Base-by-base conservation (phyloP, 148 eudicot genomes). In the Diospyros kaki region DNA sequence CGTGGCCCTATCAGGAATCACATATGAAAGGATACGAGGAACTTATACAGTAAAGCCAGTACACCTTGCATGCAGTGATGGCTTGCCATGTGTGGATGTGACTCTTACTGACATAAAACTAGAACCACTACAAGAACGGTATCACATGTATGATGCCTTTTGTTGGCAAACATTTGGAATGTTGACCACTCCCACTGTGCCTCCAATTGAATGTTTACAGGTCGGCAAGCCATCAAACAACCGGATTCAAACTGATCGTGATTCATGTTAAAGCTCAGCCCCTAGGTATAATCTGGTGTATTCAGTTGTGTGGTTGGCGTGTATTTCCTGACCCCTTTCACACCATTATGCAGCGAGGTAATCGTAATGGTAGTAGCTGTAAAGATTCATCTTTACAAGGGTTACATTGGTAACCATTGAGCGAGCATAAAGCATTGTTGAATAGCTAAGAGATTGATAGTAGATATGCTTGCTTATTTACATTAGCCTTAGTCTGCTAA, bases 21-120 rank as follows among this genome's bases (percentile, higher is more conserved):
- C 87, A 40, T 94, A 85, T 28, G 95, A 86, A 76, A 87, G 77
- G 64, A 83, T 94, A 80, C 81, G 82, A 77, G 98, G 98, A 71
- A 94, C 98, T 43, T 94, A 92, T 81, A 90, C 98, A 4, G 97
- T 94, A 38, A 90, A 94, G 69, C 95, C 98, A 2, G 90, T 92
- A 73, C 97, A 94, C 83, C 83, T 94, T 13, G 93, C 98, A 15
- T 94, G 98, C 86, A 94, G 98, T 71, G 97, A 92, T 63, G 82
- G 76, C 80, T 78, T 85, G 54, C 98, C 98, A 10, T 94, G 98
- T 82, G 86, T 87, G 55, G 92, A 84, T 65, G 90, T 94, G 76
- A 87, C 87, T 4, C 78, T 94, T 41, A 82, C 80, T 13, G 78
- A 74, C 77, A 90, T 94, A 82, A 81, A 94, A 80, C 81, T 94